These are phyloP conservation scores for Periconia digitata DNA, from an alignment of 2,329 filamentous ascomycete species.

Conservation along the genomic window DNA sequence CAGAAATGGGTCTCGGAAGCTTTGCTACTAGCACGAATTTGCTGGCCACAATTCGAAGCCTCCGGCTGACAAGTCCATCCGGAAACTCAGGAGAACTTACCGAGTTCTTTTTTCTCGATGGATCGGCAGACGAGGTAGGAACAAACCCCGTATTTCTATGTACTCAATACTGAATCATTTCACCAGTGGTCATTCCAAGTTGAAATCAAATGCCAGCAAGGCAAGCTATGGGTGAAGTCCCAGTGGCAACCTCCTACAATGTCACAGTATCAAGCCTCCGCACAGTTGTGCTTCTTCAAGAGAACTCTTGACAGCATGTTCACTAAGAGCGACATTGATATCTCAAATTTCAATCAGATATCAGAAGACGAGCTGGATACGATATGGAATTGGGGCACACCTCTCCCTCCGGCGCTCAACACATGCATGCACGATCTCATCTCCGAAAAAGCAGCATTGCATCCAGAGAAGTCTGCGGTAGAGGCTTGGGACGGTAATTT, in stretches of 20 bases:
- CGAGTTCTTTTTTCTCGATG: constrained; percentile 30
- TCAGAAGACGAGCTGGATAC: constrained; percentile 45
- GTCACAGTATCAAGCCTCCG: constrained; percentile 47
- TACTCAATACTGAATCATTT: constrained; percentile 1
- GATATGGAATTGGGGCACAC: constrained; percentile 53
- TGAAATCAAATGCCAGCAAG: constrained; percentile 24
- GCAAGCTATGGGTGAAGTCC: constrained; percentile 41
- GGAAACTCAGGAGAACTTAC: constrained; percentile 1
- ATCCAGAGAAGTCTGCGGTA: constrained; percentile 41
- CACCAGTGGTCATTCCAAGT: constrained; percentile 34
- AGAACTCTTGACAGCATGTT: constrained; percentile 43
- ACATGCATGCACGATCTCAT: constrained; percentile 54
- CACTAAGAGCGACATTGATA: constrained; percentile 11
- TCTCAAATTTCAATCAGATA: constrained; percentile 21
- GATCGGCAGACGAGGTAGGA: constrained; percentile 31
- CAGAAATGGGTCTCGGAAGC: constrained; percentile 18
- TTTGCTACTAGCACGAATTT: constrained; percentile 17
- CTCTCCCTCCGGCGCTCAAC: constrained; percentile 46
- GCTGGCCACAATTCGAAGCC: constrained; percentile 13
- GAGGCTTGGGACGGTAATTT: constrained; percentile 42
- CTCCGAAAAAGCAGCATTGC: constrained; percentile 37
- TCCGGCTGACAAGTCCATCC: constrained; percentile 10
- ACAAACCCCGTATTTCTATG: not conserved
- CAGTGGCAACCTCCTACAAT: constrained; percentile 47
- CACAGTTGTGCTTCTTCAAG: constrained; percentile 47